Conservation (phyloP, 2,329 filamentous ascomycete genomes). For the Plectosphaerella sp. region DNA sequence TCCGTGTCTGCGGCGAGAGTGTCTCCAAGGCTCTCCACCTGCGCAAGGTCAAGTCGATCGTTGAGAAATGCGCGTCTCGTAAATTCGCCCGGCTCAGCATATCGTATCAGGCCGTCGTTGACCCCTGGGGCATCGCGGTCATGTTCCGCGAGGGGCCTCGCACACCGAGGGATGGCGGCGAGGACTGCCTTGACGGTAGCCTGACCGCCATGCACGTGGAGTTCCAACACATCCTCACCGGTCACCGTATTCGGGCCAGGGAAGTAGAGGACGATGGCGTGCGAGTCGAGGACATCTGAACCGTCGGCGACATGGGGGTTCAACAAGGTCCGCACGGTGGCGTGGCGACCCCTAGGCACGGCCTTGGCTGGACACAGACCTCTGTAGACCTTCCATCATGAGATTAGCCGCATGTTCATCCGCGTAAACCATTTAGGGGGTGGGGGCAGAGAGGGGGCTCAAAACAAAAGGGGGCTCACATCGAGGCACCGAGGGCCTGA, state of each 20-base stretch:
- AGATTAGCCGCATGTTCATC: background rate
- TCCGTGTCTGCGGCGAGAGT: constrained; percentile 72
- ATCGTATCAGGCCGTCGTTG: constrained; percentile 53
- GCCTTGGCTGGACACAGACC: constrained; percentile 43
- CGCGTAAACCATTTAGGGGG: background rate
- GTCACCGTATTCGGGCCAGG: constrained; percentile 78
- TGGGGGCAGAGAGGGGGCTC: too few relatives aligned
- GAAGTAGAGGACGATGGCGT: constrained; percentile 79
- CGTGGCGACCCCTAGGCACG: constrained; percentile 48
- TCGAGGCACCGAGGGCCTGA: constrained; percentile 73
- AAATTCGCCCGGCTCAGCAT: constrained; percentile 94
- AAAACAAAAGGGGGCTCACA: constrained; percentile 35
- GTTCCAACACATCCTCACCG: constrained; percentile 85
- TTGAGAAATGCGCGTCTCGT: constrained; percentile 90
- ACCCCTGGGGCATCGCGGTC: too few relatives aligned
- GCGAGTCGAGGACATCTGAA: constrained; percentile 65
- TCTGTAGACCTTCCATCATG: constrained; percentile 38
- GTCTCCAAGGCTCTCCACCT: constrained; percentile 67
- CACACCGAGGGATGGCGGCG: constrained; percentile 62
- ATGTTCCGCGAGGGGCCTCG: background rate
- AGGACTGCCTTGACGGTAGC: constrained; percentile 87
- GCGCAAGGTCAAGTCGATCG: constrained; percentile 76
- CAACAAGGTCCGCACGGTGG: constrained; percentile 70
- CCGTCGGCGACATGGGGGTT: constrained; percentile 32
- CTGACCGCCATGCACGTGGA: constrained; percentile 90